phyloP scores from a whole-genome alignment of 2,329 filamentous ascomycete species.

The Aspergillus floridensis region DNA sequence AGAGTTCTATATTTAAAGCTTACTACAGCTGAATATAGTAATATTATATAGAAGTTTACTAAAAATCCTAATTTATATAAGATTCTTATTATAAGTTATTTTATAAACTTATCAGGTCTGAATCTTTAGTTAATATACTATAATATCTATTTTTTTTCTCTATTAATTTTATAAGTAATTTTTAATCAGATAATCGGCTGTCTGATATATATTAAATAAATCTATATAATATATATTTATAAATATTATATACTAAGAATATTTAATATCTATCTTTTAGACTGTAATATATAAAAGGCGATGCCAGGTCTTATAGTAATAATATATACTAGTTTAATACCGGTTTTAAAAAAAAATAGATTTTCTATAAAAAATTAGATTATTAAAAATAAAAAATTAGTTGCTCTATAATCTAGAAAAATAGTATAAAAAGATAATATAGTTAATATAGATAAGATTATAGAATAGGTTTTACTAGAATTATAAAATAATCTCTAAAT shows the following conservation, averaged over 20 bases:
- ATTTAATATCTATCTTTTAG: background rate
- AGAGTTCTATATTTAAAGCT: background rate
- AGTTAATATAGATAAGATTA: background rate
- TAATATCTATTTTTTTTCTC: background rate
- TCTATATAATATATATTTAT: background rate
- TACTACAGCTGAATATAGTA: background rate
- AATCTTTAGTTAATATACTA: background rate
- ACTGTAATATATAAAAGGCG: background rate
- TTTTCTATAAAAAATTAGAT: background rate
- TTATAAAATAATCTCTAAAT: background rate
- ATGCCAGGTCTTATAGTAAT: background rate
- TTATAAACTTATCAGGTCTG: background rate
- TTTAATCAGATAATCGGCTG: no score
- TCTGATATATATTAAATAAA: no score
- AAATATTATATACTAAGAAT: no score
- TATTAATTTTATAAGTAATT: background rate
- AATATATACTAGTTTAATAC: background rate
- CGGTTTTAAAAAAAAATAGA: background rate
- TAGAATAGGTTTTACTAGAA: background rate
- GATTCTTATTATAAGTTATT: background rate
- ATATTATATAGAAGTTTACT: background rate
- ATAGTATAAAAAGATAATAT: background rate
- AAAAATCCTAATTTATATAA: background rate
- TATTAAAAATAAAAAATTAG: no score
- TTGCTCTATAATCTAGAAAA: no score